Evolutionary conservation across 2,329 filamentous ascomycete species (phyloP).

Genomic region (Claviceps pazoutovae): DNA sequence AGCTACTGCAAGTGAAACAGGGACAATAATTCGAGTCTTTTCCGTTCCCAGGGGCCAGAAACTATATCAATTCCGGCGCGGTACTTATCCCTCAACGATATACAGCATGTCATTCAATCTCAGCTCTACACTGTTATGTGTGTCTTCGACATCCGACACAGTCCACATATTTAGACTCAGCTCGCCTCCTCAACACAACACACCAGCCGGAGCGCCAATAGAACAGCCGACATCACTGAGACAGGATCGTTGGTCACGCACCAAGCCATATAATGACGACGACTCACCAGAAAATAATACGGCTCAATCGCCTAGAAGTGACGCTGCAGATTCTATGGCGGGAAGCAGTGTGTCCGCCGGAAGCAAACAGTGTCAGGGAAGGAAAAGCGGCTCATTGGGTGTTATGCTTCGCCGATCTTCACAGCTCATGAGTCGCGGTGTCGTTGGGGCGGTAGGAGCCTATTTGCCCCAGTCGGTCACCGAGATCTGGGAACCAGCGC

Average conservation of each 20-base stretch:
- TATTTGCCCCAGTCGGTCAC: conserved; percentile 89
- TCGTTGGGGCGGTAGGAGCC: conserved; percentile 78
- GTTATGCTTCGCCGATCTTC: conserved; percentile 89
- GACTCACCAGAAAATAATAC: conserved; percentile 29
- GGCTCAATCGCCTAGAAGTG: conserved; percentile 39
- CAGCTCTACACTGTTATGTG: conserved; percentile 80
- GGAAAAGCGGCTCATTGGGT: conserved; percentile 65
- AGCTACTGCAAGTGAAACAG: conserved; percentile 91
- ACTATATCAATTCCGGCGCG: conserved; percentile 87
- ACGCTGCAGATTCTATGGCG: conserved; percentile 25
- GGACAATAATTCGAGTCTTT: conserved; percentile 94
- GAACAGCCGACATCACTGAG: conserved; percentile 27
- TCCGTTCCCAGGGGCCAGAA: conserved; percentile 83
- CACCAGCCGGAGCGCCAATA: conserved; percentile 21
- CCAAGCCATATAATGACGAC: conserved; percentile 35
- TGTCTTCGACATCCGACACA: conserved; percentile 92
- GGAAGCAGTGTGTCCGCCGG: conserved; percentile 14
- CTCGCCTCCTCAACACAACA: conserved; percentile 27
- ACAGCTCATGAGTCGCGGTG: conserved; percentile 78
- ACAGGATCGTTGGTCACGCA: conserved; percentile 38
- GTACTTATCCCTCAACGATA: conserved; percentile 89
- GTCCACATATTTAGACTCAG: conserved; percentile 87
- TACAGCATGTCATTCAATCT: conserved; percentile 99
- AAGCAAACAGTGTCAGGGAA: conserved; percentile 22
- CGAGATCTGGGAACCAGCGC: conserved; percentile 91